phyloP scores from a whole-genome alignment of 371 early-diverging fungal genomes.

The Syncephalastrum monosporum region DNA sequence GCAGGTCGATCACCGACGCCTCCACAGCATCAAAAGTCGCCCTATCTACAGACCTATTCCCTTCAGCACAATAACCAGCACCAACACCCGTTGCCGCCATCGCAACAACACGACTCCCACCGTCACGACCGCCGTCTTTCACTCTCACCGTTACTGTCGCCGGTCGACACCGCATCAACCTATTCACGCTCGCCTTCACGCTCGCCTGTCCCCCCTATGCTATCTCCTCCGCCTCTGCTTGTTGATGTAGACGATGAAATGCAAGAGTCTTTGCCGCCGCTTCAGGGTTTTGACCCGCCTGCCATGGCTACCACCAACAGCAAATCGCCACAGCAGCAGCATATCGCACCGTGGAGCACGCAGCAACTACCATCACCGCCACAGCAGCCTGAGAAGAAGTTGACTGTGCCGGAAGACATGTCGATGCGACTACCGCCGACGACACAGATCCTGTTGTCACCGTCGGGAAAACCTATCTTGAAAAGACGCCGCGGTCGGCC shows the following conservation, averaged over 20 bases:
- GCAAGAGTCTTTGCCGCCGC: conserved; percentile 5
- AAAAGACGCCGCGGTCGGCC: conserved; percentile 47
- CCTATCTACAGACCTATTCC: not conserved
- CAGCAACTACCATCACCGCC: conserved; percentile 13
- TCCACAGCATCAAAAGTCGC: conserved; percentile 4
- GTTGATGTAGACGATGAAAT: conserved; percentile 4
- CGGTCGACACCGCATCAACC: not conserved
- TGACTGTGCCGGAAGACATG: too few species aligned
- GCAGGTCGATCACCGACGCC: conserved; percentile 14
- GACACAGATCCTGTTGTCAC: conserved; percentile 32
- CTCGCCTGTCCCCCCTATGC: conserved; percentile 9
- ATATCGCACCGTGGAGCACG: conserved; percentile 13
- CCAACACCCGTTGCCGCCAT: conserved; percentile 6
- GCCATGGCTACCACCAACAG: not conserved
- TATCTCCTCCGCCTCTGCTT: conserved; percentile 6
- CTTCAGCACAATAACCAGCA: too few species aligned
- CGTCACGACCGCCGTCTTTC: conserved; percentile 17
- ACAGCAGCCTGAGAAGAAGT: conserved; percentile 3
- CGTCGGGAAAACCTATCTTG: conserved; percentile 37
- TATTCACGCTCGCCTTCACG: conserved; percentile 10
- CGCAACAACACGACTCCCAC: conserved; percentile 19
- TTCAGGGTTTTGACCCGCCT: conserved; percentile 17
- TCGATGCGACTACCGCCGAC: conserved; percentile 8
- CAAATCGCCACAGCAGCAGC: conserved; percentile 1
- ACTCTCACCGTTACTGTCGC: conserved; percentile 8